Evolutionary conservation across 148 eudicot species (phyloP).

Genomic region (Silene conica): DNA sequence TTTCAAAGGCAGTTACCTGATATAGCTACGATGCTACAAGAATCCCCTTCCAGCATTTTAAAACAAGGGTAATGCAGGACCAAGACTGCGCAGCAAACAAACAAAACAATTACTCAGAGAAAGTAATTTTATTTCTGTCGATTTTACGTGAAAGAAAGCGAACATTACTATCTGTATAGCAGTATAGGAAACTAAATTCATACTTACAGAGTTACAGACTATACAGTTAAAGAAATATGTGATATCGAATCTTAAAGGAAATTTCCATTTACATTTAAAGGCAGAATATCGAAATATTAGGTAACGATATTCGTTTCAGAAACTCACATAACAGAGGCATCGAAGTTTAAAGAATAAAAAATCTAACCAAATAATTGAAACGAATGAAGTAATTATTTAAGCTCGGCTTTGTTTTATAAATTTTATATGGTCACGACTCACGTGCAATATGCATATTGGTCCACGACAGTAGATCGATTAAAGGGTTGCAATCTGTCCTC

Average conservation of each 20-base stretch:
- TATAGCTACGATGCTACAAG: neutral
- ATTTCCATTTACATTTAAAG: slow-evolving; percentile 23
- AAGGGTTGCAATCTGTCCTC: neutral
- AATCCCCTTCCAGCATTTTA: too few relatives aligned
- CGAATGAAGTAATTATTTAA: too few relatives aligned
- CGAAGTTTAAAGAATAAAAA: slow-evolving; percentile 20
- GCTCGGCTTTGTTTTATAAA: too few relatives aligned
- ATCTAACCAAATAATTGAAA: too few relatives aligned
- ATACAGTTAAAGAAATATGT: slow-evolving; percentile 17
- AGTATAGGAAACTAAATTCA: slow-evolving; percentile 18
- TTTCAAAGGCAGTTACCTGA: neutral
- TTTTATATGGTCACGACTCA: too few relatives aligned
- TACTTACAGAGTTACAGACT: too few relatives aligned
- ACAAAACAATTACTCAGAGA: neutral
- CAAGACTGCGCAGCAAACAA: neutral
- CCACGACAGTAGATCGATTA: too few relatives aligned
- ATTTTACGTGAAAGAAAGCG: slow-evolving; percentile 6
- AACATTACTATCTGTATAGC: neutral
- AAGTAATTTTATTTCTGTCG: slow-evolving; percentile 19
- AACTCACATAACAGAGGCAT: slow-evolving; percentile 31
- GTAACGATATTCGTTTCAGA: slow-evolving; percentile 3
- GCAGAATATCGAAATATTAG: slow-evolving; percentile 12
- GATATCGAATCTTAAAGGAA: slow-evolving; percentile 11
- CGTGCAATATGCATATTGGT: too few relatives aligned
- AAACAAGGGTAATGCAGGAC: neutral